A percentile compares a stretch with the other conserved stretches of the same genome.
Evolutionary conservation across 257 asterid genomes (phyloP).

Genomic region (Mitragyna speciosa): DNA sequence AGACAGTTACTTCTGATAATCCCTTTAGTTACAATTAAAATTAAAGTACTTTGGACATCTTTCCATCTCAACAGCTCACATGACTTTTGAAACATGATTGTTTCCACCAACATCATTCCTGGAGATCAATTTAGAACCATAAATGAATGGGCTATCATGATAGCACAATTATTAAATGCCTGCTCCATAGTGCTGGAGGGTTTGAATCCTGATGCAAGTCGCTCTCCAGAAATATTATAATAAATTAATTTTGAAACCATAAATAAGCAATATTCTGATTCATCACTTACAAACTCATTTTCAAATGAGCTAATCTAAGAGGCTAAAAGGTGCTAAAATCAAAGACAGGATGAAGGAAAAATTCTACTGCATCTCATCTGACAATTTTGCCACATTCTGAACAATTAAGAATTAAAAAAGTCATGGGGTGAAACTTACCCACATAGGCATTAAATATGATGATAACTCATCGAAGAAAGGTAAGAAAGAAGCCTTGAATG

Average conservation of each 20-base stretch:
- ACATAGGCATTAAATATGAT: constrained; percentile 92
- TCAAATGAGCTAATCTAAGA: not conserved
- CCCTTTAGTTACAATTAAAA: not conserved
- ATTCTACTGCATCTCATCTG: not conserved
- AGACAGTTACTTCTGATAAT: not conserved
- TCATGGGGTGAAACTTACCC: constrained; percentile 58
- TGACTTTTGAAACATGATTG: not conserved
- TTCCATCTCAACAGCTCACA: not conserved
- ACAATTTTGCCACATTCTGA: not conserved
- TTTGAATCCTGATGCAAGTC: not conserved
- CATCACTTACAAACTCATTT: not conserved
- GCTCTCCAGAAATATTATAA: not conserved
- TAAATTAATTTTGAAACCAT: not conserved
- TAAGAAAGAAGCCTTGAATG: constrained; percentile 84
- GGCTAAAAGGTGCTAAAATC: not conserved
- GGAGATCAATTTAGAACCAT: not conserved
- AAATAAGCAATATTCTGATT: not conserved
- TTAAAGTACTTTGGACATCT: not conserved
- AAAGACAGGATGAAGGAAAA: not conserved
- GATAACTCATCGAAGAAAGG: constrained; percentile 93
- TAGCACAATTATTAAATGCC: not conserved
- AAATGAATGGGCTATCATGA: not conserved
- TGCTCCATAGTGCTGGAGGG: not conserved
- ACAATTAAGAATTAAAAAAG: not conserved
- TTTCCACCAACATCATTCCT: not conserved